Conservation (phyloP, 192 early-diverging fungal species). For the Coemansia sp. region DNA sequence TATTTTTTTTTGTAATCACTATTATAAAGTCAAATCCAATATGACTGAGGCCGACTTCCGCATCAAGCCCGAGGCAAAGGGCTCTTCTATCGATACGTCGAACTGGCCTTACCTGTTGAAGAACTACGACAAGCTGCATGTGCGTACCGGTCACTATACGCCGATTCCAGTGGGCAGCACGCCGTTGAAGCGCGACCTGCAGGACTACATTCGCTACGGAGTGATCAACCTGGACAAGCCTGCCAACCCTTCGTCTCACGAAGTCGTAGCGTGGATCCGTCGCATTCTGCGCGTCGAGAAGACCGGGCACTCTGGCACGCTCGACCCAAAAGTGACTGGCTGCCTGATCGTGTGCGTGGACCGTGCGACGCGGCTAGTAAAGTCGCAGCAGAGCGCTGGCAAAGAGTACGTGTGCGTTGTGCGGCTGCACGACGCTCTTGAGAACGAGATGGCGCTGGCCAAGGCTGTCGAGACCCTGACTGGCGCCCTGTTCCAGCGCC, state of each 20-base stretch:
- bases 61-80: conserved; percentile 83
- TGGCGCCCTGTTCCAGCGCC: conserved; percentile 98
- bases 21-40: not conserved
- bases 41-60: conserved; percentile 37
- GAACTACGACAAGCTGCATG: conserved; percentile 97
- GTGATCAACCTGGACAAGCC: conserved; percentile 99
- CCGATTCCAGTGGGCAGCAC: conserved; percentile 94
- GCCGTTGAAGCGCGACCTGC: conserved; percentile 90
- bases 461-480: conserved; percentile 93
- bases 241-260: conserved; percentile 98
- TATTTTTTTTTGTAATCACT: not conserved
- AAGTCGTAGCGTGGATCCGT: conserved; percentile 99
- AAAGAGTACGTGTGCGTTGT: conserved; percentile 98
- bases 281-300: conserved; percentile 97
- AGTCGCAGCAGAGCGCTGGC: conserved; percentile 98
- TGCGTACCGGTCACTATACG: conserved; percentile 97
- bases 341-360: conserved; percentile 99
- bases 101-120: conserved; percentile 97
- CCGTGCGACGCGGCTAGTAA: conserved; percentile 96
- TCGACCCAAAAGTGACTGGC: conserved; percentile 99
- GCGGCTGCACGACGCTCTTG: conserved; percentile 92
- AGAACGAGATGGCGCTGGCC: conserved; percentile 82
- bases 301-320: conserved; percentile 97
- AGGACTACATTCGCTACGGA: conserved; percentile 93
- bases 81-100: conserved; percentile 84